Conservation (phyloP, 805 yeast species). For the Saccharomycopsis olivae region DNA sequence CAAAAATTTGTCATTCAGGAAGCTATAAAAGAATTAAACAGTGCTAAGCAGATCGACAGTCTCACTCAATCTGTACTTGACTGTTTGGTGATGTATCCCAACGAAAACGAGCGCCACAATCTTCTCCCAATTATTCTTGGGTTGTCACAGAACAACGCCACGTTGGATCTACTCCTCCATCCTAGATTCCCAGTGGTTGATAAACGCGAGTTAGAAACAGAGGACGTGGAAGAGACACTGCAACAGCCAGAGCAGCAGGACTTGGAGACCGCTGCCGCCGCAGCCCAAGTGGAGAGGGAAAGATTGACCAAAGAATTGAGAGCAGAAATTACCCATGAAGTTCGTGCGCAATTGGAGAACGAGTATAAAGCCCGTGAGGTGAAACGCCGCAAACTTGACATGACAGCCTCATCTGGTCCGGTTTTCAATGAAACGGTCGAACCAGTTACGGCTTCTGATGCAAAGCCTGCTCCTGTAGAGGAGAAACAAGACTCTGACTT, state of each 20-base stretch:
- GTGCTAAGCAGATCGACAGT: constrained; percentile 18
- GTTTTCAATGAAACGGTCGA: background rate
- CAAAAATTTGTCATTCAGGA: constrained; percentile 33
- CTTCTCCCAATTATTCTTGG: constrained; percentile 68
- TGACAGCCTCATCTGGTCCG: background rate
- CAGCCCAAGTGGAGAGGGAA: background rate
- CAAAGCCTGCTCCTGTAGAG: background rate
- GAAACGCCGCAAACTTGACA: background rate
- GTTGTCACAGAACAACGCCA: no score
- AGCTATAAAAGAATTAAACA: constrained; percentile 24
- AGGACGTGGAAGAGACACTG: constrained; percentile 23
- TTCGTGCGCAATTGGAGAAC: constrained; percentile 5
- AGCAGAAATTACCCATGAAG: background rate
- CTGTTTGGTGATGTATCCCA: no score
- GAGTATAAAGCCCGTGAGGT: constrained; percentile 4
- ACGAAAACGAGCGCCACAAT: constrained; percentile 44
- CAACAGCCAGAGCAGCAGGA: no score
- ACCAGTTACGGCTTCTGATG: background rate
- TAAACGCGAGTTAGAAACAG: constrained; percentile 21
- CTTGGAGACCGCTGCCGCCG: no score
- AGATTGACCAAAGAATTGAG: constrained; percentile 2
- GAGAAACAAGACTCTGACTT: constrained; percentile 16
- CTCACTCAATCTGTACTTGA: no score
- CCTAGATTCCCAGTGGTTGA: constrained; percentile 60
- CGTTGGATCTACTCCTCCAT: constrained; percentile 53